Percentiles rank a stretch among this genome's conserved stretches.
Conservation (phyloP, 2,329 filamentous ascomycete species). For the Zymoseptoria brevis region DNA sequence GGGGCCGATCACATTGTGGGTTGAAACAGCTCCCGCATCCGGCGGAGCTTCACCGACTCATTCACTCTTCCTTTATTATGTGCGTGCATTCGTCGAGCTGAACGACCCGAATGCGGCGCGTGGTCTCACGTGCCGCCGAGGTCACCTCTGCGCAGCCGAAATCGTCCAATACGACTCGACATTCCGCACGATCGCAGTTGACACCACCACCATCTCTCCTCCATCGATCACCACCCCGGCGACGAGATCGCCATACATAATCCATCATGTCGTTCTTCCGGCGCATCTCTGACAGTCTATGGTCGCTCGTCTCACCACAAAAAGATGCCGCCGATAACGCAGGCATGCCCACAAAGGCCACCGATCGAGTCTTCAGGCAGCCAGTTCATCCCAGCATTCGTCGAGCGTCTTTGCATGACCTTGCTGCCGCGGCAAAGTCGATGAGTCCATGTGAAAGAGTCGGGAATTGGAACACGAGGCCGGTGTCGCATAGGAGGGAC, state of each 20-base stretch:
- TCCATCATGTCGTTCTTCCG: conserved; percentile 19
- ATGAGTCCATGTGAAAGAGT: conserved; percentile 30
- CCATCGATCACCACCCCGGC: background rate
- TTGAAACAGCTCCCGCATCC: background rate
- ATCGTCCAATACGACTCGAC: background rate
- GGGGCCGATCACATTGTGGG: background rate
- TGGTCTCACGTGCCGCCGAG: background rate
- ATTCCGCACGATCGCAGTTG: background rate
- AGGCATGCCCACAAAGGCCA: conserved; percentile 16
- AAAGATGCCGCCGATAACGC: conserved; percentile 31
- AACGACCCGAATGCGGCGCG: background rate
- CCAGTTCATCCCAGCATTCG: conserved; percentile 12
- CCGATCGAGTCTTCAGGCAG: conserved; percentile 26
- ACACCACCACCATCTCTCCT: background rate
- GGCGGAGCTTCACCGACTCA: background rate
- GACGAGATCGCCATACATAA: background rate
- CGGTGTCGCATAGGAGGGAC: background rate
- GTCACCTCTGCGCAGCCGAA: background rate
- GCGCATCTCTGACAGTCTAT: conserved; percentile 32
- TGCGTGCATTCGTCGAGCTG: background rate
- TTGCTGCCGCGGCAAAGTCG: conserved; percentile 16
- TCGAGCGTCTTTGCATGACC: conserved; percentile 11
- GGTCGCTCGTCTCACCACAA: conserved; percentile 36
- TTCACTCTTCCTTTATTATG: background rate
- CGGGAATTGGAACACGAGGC: conserved; percentile 16